Base-by-base conservation (phyloP, 768 basidiomycete species). In the Suillus subaureus region DNA sequence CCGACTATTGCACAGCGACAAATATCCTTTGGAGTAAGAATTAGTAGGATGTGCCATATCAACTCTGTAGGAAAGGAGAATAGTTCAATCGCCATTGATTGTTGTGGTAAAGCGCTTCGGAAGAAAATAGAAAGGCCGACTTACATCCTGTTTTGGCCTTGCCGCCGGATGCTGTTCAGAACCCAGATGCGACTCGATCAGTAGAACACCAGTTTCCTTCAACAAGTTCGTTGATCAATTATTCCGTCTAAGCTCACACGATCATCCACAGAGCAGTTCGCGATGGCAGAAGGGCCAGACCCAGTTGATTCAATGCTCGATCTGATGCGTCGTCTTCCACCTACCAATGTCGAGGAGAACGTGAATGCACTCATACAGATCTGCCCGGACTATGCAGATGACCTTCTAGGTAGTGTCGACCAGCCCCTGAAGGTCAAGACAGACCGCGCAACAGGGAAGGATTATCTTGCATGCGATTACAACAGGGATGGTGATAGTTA, bases 321-420 rank as follows among this genome's bases (percentile, higher is more conserved):
- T 80, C 87, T 98, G 57, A 92, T 96, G 86, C 88, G 97, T 62
- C 91, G 97, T 18, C 85, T 99, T n/a, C 97, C 97, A 9, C 97
- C 97, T 4, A 92, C 89, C 9, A 82, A 88, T 23, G 91, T 96
- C 55, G 90, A 95, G 73, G 87, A 92, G 75, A 99, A 97, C 79
- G 89, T 99, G 68, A 82, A 87, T 56, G 83, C 89, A 33, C 89
- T 99, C 35, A 88, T 93, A 66, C 81, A 82, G 56, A 89, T 98
- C 74, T 91, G 89, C 66, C 97, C 97, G 37, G 96, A 98, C 74
- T 90, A 93, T 73, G 92, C 95, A 9, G 97, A 99, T 73, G 97
- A 99, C 81, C 86, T 99, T 23, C 83, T 97, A 55, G 91, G 93
- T 52, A 94, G 92, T 68, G 95, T 99, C 65, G 97, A 99, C 83